A percentile compares a stretch with the other conserved stretches of the same genome.
These are phyloP conservation scores for Neopestalotiopsis sp. DNA, from an alignment of 2,329 filamentous ascomycete genomes.

Conservation along the genomic window DNA sequence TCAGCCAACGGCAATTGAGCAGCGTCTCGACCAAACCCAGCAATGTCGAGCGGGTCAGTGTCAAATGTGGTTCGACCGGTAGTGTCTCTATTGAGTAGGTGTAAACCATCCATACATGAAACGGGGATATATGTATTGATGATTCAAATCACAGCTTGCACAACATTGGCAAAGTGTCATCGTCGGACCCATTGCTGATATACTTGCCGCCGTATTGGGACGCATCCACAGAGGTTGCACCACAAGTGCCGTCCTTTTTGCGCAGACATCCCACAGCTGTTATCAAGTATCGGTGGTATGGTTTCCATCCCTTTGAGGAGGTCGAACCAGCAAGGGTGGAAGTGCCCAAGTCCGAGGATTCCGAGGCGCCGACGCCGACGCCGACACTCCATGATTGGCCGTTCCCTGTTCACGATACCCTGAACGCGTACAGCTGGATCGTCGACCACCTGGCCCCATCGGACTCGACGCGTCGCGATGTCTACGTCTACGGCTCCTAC, in stretches of 20 bases:
- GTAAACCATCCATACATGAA: not conserved
- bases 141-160: constrained; percentile 47
- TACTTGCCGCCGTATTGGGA: constrained; percentile 58
- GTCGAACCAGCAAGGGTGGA: constrained; percentile 16
- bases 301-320: constrained; percentile 25
- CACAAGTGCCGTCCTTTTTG: constrained; percentile 36
- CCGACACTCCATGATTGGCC: constrained; percentile 52
- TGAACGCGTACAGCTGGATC: constrained; percentile 60
- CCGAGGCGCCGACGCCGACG: constrained; percentile 23
- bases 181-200: constrained; percentile 53
- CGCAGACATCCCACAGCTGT: constrained; percentile 51
- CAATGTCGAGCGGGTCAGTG: constrained; percentile 45
- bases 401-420: constrained; percentile 60
- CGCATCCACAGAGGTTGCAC: constrained; percentile 26
- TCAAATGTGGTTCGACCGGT: constrained; percentile 55
- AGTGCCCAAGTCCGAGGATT: constrained; percentile 8
- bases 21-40: constrained; percentile 24
- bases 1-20: constrained; percentile 26
- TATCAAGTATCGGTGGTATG: constrained; percentile 65
- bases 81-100: constrained; percentile 56
- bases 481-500: constrained; percentile 61
- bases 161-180: constrained; percentile 45
- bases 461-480: constrained; percentile 39
- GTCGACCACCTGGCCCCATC: constrained; percentile 46
- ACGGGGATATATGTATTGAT: not conserved